Base-by-base conservation (phyloP, 139 green algal genomes). In the Micromonas commoda region DNA sequence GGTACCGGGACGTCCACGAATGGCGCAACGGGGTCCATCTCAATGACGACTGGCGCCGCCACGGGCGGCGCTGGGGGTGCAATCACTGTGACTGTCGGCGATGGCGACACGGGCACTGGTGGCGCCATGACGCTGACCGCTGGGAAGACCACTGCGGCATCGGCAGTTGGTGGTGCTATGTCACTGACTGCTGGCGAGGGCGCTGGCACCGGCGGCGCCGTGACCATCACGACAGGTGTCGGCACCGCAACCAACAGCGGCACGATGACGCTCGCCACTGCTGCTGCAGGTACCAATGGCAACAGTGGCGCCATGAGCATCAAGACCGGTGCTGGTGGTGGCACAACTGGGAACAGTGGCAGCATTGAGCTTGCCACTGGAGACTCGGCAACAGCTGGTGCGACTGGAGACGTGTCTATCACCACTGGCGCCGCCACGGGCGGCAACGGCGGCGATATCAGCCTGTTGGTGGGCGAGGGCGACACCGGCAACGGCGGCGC, bases 201-300 rank as follows among this genome's bases (percentile, higher is more conserved):
- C 16, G 45, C 45, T 23, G 16, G 9, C 45, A 9, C 16, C 16
- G 45, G 45, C 45, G 45, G 45, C 28, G 66, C n/a, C 26, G 66
- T 28, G 24, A 38, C 33, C 29, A 19, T 31, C 51, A 70, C 71
- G 9, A 45, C 51, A 4, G 73, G 77, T 31, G 28, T 39, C n/a
- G 73, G 57, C 60, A n/a, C 77, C 19, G 16, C 9, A 29, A 29
- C 60, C 60, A 68, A 13, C 6, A 9, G 24, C 34, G 76, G 76
- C 23, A 32, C 33, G 21, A 64, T 57, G 9, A 57, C 45, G 20
- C 23, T 71, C 28, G 21, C 21, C 64, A 39, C 64, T 33, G 64
- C 23, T 20, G 26, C 21, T 24, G 26, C 21, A 26, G 53, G 64
- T n/a, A 24, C 64, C 23, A 71, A n/a, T 33, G 20, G 20, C 64